Evolutionary conservation across 2,329 filamentous ascomycete species (phyloP), one percentile per base, ranked within the genome.

Genomic region (Arthrobotrys sinensis): DNA sequence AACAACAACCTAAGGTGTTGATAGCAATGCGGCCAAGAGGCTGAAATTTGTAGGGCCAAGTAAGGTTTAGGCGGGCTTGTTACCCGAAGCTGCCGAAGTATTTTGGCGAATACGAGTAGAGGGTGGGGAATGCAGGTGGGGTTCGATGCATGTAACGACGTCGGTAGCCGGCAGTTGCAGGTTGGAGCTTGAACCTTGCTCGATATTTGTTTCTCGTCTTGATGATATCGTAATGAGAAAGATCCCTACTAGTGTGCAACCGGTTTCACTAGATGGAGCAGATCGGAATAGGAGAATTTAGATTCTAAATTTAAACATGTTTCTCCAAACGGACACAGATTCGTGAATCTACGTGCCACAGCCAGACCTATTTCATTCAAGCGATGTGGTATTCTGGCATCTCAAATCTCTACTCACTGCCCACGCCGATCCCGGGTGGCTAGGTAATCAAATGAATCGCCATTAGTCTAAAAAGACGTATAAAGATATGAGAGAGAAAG

Each of bases 81-180:
- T 52, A 68, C 62, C 67, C 67, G 67, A 71, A 34, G 52, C 67
- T 72, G 60, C 75, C 75, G 75, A 43, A 43, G 28, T 28, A 28
- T 38, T 62, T 71, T 71, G 50, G 70, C 73, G 73, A 71, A 53
- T 70, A 70, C 66, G 73, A 71, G 19, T 36, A 48, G 21, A 6
- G 38, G 8, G 28, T 16, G 12, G 24, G 50, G n/a, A 1, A 28
- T 48, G 10, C 24, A 21, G 34, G 40, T 43, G 55, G 34, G 16
- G 19, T 43, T 36, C 16, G 10, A 24, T 14, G 40, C n/a, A 45
- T 16, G 40, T 28, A 28, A 38, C 55, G 55, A 60, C 19, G 52
- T 57, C 55, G 55, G 55, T 43, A 43, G 4, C 55, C 55, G 55
- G 55, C 55, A 40, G 36, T 60, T 57, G 52, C 14, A 3, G 2